Conservation (phyloP, 2,329 filamentous ascomycete genomes). For the Fusarium foetens region DNA sequence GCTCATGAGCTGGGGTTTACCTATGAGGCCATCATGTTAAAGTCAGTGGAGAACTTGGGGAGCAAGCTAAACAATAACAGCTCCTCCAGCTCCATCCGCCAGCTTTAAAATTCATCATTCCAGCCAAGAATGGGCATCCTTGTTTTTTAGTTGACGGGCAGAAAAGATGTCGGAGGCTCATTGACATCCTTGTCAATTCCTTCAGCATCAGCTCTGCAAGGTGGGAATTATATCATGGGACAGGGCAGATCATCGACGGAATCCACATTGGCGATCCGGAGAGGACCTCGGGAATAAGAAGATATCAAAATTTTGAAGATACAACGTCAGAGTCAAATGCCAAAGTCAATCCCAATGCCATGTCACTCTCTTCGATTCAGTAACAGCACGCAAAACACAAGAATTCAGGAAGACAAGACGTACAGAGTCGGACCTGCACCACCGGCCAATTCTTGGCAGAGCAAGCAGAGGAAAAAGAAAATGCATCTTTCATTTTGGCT, state of each 20-base stretch:
- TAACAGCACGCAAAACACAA: slow-evolving; percentile 6
- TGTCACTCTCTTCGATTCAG: neutral
- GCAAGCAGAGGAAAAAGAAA: slow-evolving; percentile 13
- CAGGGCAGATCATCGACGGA: slow-evolving; percentile 32
- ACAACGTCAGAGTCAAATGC: slow-evolving; percentile 3
- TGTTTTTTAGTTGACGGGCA: slow-evolving; percentile 19
- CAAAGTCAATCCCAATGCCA: slow-evolving; percentile 10
- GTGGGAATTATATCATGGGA: slow-evolving; percentile 23
- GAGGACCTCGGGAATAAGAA: slow-evolving; percentile 22
- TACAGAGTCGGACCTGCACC: slow-evolving; percentile 21
- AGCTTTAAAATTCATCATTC: slow-evolving; percentile 33
- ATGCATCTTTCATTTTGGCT: neutral
- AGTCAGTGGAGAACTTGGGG: slow-evolving; percentile 34
- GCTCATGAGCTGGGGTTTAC: slow-evolving; percentile 16
- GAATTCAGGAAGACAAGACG: slow-evolving; percentile 9
- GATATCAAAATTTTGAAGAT: neutral
- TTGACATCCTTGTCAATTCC: slow-evolving; percentile 17
- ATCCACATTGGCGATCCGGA: slow-evolving; percentile 21
- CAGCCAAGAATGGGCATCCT: slow-evolving; percentile 34
- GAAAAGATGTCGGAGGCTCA: slow-evolving; percentile 22
- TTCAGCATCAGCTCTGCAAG: slow-evolving; percentile 1
- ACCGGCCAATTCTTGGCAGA: slow-evolving; percentile 19
- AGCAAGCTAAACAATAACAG: slow-evolving; percentile 2
- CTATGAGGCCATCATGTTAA: slow-evolving; percentile 31
- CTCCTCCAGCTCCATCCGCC: slow-evolving; percentile 7